These are phyloP conservation scores for Pleurotus ostreatus DNA, from an alignment of 768 basidiomycete species.

Conservation along the genomic window DNA sequence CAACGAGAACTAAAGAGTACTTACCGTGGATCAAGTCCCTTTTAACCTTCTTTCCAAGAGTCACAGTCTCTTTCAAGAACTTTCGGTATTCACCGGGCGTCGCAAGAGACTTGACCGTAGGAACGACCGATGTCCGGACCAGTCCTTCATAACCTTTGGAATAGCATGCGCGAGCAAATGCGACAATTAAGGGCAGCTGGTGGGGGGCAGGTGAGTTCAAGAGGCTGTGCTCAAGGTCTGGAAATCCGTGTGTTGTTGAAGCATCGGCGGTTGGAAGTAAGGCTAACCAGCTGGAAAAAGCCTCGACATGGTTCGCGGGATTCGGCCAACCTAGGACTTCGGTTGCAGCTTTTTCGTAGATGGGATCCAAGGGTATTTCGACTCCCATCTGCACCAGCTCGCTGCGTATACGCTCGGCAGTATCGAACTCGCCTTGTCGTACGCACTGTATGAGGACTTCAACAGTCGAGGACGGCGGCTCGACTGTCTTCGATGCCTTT, in stretches of 20 bases:
- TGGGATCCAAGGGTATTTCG: conserved; percentile 27
- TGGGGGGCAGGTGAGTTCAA: conserved; percentile 23
- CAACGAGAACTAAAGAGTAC: too few species aligned
- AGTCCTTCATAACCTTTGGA: conserved; percentile 38
- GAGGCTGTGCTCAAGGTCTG: conserved; percentile 16
- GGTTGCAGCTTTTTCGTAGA: conserved; percentile 35
- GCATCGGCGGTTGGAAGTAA: conserved; percentile 32
- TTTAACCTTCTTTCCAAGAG: too few species aligned
- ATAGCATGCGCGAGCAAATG: conserved; percentile 39
- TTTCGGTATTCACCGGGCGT: conserved; percentile 8
- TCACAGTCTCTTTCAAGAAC: conserved; percentile 9
- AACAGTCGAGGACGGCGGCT: conserved; percentile 6
- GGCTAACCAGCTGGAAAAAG: conserved; percentile 38
- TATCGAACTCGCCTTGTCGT: conserved; percentile 20
- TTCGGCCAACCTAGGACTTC: conserved; percentile 21
- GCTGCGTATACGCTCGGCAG: conserved; percentile 29
- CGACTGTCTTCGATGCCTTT: conserved; percentile 6
- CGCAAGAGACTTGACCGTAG: conserved; percentile 16
- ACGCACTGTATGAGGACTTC: conserved; percentile 23
- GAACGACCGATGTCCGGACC: conserved; percentile 20
- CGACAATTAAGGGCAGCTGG: conserved; percentile 32
- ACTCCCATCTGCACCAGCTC: conserved; percentile 35
- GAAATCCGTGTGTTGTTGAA: conserved; percentile 10
- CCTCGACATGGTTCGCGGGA: conserved; percentile 14
- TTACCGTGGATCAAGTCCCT: too few species aligned